Evolutionary conservation across 371 early-diverging fungal species (phyloP), one percentile per base, ranked within the genome.

Genomic region (Coemansia sp.): DNA sequence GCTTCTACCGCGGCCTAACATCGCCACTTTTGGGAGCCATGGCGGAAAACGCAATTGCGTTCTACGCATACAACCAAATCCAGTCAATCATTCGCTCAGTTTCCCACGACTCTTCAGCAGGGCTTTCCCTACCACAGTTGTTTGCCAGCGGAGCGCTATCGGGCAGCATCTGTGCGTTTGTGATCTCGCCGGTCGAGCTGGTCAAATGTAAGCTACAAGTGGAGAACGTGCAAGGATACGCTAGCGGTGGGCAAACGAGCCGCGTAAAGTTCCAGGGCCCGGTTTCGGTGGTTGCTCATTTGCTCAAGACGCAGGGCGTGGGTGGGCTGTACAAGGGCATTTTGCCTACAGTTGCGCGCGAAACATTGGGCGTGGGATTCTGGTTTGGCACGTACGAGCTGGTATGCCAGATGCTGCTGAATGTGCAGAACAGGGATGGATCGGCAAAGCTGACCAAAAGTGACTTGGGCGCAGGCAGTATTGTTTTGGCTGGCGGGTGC

Each of bases 371-470:
- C 47, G 95, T 95, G 21, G 94, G 90, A 0, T 93, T 90, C 14
- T 98, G 97, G 97, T 98, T 98, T 75, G 97, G 97, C 65, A 84
- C 90, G 6, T 98, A 98, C 69, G 97, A 98, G 80, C 80, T 88
- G 37, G 83, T 86, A 1, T 89, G 91, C 65, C 83, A 84, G 14
- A 71, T 82, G 26, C 82, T 92, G 66, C 82, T 94, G 16, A 54
- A 44, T 9, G 8, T 26, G 33, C 63, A 33, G 23, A 12, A n/a
- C 2, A 52, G 42, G 48, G 25, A 20, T 18, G 39, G 37, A 11
- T 5, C 30, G 30, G 60, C 55, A 26, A 54, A 14, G 30, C 61
- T 84, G 20, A 74, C 84, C 23, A 90, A 90, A 62, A 78, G 82
- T 12, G 88, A 89, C 68, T 64, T 93, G 28, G 77, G 83, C 2